Percentiles rank a stretch among this genome's conserved stretches.
These are phyloP conservation scores for Sclerotinia subarctica DNA, from an alignment of 2,329 filamentous ascomycete species.

Conservation along the genomic window DNA sequence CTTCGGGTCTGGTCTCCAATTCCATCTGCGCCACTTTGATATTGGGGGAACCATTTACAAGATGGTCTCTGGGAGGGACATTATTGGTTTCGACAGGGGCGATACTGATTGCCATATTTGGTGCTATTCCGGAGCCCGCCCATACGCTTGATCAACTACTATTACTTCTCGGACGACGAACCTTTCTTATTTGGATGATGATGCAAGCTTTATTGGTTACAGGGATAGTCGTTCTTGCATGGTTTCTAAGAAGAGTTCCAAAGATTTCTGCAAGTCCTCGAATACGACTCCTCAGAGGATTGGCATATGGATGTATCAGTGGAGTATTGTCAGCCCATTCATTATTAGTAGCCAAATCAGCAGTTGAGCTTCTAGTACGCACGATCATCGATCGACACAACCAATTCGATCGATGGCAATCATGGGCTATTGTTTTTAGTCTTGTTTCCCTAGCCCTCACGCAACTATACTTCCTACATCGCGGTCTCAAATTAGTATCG, in stretches of 20 bases:
- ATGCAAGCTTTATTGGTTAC: constrained; percentile 72
- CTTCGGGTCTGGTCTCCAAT: constrained; percentile 96
- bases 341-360: constrained; percentile 89
- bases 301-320: constrained; percentile 85
- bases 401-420: constrained; percentile 93
- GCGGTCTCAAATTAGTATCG: constrained; percentile 88
- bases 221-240: constrained; percentile 61
- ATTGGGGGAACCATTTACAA: constrained; percentile 88
- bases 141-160: constrained; percentile 84
- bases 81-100: constrained; percentile 83
- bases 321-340: constrained; percentile 93
- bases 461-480: constrained; percentile 93
- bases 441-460: constrained; percentile 79
- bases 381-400: constrained; percentile 84
- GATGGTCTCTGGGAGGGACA: constrained; percentile 88
- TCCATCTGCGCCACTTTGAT: constrained; percentile 94
- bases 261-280: constrained; percentile 58
- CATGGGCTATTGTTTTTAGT: constrained; percentile 83
- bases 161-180: constrained; percentile 64
- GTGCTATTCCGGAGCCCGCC: constrained; percentile 87
- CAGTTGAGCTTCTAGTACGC: constrained; percentile 86
- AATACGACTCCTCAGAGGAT: constrained; percentile 73
- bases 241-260: constrained; percentile 51
- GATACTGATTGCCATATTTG: constrained; percentile 89
- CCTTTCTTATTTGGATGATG: constrained; percentile 88